A percentile compares a stretch with the other conserved stretches of the same genome.
Evolutionary conservation across 441 rosid genomes (phyloP).

Genomic region (Erodium texanum): DNA sequence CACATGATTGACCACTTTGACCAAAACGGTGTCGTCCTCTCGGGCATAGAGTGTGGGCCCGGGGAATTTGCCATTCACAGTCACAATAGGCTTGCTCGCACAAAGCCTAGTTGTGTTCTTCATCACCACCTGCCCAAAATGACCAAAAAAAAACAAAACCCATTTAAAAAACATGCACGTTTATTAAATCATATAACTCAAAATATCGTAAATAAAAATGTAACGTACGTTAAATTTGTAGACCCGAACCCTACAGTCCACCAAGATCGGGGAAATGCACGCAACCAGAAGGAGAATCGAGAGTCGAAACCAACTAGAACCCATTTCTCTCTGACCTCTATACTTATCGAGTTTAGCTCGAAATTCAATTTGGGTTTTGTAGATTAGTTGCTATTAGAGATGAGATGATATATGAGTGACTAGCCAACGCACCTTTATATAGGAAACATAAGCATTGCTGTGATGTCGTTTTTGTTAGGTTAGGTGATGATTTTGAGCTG

Average conservation of each 20-base stretch:
- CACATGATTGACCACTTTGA: slow-evolving; percentile 51
- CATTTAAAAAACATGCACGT: no score
- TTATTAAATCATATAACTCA: no score
- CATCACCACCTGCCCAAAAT: slow-evolving; percentile 31
- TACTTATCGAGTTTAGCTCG: no score
- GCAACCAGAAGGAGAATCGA: background rate
- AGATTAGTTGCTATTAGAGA: background rate
- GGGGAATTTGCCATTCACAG: slow-evolving; percentile 55
- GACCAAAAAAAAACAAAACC: no score
- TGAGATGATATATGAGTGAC: background rate
- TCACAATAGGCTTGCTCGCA: slow-evolving; percentile 44
- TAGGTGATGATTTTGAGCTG: background rate
- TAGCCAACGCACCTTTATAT: background rate
- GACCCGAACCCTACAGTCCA: background rate
- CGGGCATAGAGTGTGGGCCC: slow-evolving; percentile 52
- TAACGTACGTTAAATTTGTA: background rate
- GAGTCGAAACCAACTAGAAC: background rate
- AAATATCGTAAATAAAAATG: background rate
- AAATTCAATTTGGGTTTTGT: no score
- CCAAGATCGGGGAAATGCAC: background rate
- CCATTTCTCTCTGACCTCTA: no score
- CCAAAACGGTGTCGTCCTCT: slow-evolving; percentile 52
- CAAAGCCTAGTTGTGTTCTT: slow-evolving; percentile 48
- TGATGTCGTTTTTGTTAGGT: background rate
- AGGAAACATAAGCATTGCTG: background rate